A percentile compares a stretch with the other conserved stretches of the same genome.
These are phyloP conservation scores for Pseudogymnoascus sp. DNA, from an alignment of 2,329 filamentous ascomycete genomes.

Conservation along the genomic window DNA sequence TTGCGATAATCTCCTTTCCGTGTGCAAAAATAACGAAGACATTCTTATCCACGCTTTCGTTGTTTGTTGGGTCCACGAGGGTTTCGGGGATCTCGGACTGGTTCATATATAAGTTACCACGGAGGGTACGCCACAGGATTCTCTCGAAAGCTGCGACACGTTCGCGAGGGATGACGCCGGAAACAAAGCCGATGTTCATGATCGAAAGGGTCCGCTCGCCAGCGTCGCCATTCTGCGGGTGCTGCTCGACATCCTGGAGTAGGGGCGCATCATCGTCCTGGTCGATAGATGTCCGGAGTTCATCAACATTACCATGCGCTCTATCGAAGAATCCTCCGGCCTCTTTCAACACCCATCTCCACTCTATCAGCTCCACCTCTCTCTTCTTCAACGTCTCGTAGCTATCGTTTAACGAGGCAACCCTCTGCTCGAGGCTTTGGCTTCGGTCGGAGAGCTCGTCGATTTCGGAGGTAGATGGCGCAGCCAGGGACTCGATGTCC, in stretches of 20 bases:
- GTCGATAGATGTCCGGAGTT: constrained; percentile 84
- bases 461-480: constrained; percentile 87
- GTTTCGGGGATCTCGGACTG: constrained; percentile 95
- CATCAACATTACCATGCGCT: constrained; percentile 90
- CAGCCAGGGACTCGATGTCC: constrained; percentile 75
- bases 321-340: constrained; percentile 96
- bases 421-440: constrained; percentile 83
- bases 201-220: constrained; percentile 83
- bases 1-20: constrained; percentile 94
- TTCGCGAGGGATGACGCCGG: constrained; percentile 88
- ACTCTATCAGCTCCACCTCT: constrained; percentile 93
- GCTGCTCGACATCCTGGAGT: constrained; percentile 84
- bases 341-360: constrained; percentile 95
- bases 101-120: constrained; percentile 99
- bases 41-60: constrained; percentile 90
- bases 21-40: constrained; percentile 99
- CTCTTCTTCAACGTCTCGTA: constrained; percentile 98
- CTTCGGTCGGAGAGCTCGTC: constrained; percentile 90
- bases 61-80: constrained; percentile 83
- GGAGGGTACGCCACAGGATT: constrained; percentile 92
- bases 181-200: constrained; percentile 98
- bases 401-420: constrained; percentile 89
- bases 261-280: constrained; percentile 86
- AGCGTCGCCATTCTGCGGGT: constrained; percentile 46
- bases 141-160: constrained; percentile 92